Evolutionary conservation across 108 stramenopile genomes (phyloP).

Genomic region (Skeletonema potamos): DNA sequence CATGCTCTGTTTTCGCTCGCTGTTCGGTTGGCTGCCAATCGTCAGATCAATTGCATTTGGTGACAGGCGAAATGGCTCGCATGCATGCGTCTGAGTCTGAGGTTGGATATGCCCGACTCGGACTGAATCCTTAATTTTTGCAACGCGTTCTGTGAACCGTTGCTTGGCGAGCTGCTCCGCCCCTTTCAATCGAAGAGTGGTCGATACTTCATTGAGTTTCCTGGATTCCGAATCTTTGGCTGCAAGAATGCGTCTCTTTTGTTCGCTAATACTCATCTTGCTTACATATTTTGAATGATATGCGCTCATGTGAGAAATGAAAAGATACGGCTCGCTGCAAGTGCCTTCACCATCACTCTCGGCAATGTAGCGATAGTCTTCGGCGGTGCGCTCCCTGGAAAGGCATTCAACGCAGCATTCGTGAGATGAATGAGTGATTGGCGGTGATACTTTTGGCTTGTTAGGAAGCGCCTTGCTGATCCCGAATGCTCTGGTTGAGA

Average conservation of each 20-base stretch:
- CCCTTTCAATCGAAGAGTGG: conserved; percentile 33
- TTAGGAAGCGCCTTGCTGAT: conserved; percentile 38
- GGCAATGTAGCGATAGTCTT: conserved; percentile 52
- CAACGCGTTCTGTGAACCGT: conserved; percentile 18
- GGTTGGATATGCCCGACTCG: neutral
- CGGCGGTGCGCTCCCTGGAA: conserved; percentile 27
- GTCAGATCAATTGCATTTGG: neutral
- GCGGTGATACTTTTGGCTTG: conserved; percentile 8
- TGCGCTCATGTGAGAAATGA: conserved; percentile 39
- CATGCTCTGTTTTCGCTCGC: neutral
- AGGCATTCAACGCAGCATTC: conserved; percentile 33
- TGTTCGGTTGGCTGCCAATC: neutral
- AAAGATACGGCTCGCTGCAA: conserved; percentile 32
- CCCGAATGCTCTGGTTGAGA: conserved; percentile 21
- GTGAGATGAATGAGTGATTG: conserved; percentile 18
- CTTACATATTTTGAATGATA: conserved; percentile 27
- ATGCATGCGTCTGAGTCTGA: neutral
- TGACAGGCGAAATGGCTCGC: neutral
- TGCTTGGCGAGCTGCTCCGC: conserved; percentile 41
- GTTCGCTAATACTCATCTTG: conserved; percentile 42
- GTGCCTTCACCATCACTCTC: conserved; percentile 44
- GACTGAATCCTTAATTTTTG: conserved; percentile 17
- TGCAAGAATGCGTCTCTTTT: conserved; percentile 25
- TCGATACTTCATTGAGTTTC: conserved; percentile 1
- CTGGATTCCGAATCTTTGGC: conserved; percentile 27